phyloP scores from a whole-genome alignment of 805 yeast species.

The Candida vartiovaarae region DNA sequence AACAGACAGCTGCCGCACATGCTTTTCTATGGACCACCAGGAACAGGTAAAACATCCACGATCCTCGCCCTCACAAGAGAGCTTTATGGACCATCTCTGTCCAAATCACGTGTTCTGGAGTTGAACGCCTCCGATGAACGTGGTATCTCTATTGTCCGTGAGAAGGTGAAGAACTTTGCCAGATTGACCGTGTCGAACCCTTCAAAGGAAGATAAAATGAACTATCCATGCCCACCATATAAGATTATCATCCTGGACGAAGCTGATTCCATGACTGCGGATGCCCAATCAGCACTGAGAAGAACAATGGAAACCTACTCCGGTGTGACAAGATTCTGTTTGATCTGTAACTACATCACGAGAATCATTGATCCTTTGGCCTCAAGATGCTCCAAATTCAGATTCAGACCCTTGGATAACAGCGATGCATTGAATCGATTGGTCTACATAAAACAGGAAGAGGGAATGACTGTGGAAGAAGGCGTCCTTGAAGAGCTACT shows the following conservation, averaged over 20 bases:
- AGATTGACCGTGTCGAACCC: conserved; percentile 81
- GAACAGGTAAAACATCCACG: conserved; percentile 89
- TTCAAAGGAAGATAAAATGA: conserved; percentile 51
- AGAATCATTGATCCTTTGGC: conserved; percentile 95
- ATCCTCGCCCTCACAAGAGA: conserved; percentile 77
- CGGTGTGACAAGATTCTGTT: conserved; percentile 83
- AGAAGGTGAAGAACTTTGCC: conserved; percentile 82
- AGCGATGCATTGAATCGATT: conserved; percentile 65
- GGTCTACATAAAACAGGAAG: conserved; percentile 47
- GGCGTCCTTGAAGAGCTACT: conserved; percentile 58
- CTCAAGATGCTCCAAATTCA: conserved; percentile 90
- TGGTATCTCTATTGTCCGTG: conserved; percentile 83
- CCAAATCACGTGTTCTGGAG: conserved; percentile 68
- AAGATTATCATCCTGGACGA: conserved; percentile 89
- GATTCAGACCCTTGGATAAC: conserved; percentile 75
- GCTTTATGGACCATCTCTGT: conserved; percentile 65
- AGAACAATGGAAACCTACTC: conserved; percentile 95
- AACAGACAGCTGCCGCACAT: conserved; percentile 59
- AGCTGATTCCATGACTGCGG: conserved; percentile 96
- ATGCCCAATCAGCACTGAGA: conserved; percentile 92
- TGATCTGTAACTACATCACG: conserved; percentile 94
- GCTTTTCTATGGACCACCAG: conserved; percentile 92
- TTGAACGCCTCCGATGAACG: conserved; percentile 88
- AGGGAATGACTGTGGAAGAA: conserved; percentile 34
- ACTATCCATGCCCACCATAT: conserved; percentile 95